Base-by-base conservation (phyloP, 331 rosid genomes). In the Stylosanthes scabra region DNA sequence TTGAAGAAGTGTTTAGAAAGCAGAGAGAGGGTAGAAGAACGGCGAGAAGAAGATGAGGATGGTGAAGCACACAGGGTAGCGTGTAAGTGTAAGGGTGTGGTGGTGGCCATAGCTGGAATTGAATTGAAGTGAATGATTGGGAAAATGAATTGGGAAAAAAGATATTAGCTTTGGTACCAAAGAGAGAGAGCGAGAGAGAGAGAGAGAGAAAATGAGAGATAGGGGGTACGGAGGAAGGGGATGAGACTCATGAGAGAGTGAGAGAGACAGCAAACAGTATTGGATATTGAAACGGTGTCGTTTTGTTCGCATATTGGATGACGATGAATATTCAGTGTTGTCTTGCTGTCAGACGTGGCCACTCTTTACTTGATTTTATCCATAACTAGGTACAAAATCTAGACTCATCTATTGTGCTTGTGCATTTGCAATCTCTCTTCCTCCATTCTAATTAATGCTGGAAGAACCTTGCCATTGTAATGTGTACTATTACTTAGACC, bases 41-140 rank as follows among this genome's bases (percentile, higher is more conserved):
- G 60, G 51, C 54, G 63, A 5, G 78, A 72, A 14, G 76, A 71
- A 11, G n/a, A n/a, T n/a, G 89, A 29, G 3, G 77, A 9, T 28
- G 39, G 11, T 51, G 70, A 72, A 11, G 72, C 61, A 50, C 46
- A 66, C 59, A 81, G 59, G 59, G 78, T 66, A 13, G 88, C 27
- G 31, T 76, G 89, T 41, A 83, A 59, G 29, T 88, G 76, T 13
- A 83, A 66, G 49, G 87, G 61, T 70, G n/a, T n/a, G n/a, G 83
- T 57, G 34, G 96, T 89, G 68, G 72, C 11, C 11, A 74, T 42
- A 0, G 7, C 46, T 41, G 8, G 46, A 9, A 9, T 41, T 41
- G 78, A 71, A 63, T 34, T 45, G 41, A 3, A 5, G 7, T 8
- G 14, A 20, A 15, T 14, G 25, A 57, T 20, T 49, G 31, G 25